Evolutionary conservation across 257 asterid species (phyloP).

Genomic region (Rehmannia glutinosa): DNA sequence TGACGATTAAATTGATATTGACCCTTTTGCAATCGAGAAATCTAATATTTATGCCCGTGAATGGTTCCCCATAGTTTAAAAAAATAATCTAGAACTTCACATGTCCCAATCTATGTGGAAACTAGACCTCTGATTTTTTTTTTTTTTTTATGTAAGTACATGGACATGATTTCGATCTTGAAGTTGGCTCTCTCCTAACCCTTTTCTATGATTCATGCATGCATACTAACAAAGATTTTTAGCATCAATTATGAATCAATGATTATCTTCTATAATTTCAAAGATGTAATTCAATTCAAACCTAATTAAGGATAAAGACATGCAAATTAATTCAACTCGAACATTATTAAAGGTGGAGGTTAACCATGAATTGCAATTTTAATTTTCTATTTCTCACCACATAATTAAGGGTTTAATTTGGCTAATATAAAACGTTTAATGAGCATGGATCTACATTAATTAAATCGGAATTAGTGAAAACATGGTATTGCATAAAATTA

Average conservation of each 20-base stretch:
- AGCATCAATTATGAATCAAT: neutral
- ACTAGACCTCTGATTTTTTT: neutral
- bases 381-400: neutral
- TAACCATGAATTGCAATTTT: neutral
- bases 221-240: neutral
- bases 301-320: conserved; percentile 23
- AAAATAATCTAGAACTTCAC: neutral
- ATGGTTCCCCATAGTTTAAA: too few relatives aligned
- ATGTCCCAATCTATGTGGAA: neutral
- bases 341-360: neutral
- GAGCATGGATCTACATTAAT: neutral
- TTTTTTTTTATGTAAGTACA: neutral
- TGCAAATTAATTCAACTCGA: neutral
- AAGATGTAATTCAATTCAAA: neutral
- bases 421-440: neutral
- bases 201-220: conserved; percentile 1
- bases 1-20: neutral
- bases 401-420: neutral
- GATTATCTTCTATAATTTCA: neutral
- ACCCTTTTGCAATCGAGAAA: neutral
- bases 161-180: neutral
- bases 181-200: neutral
- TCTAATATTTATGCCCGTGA: neutral
- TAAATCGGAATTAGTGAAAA: neutral
- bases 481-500: neutral